Percentiles rank a stretch among this genome's conserved stretches.
phyloP scores from a whole-genome alignment of 148 eudicot genomes.

The Dysphania ambrosioides region DNA sequence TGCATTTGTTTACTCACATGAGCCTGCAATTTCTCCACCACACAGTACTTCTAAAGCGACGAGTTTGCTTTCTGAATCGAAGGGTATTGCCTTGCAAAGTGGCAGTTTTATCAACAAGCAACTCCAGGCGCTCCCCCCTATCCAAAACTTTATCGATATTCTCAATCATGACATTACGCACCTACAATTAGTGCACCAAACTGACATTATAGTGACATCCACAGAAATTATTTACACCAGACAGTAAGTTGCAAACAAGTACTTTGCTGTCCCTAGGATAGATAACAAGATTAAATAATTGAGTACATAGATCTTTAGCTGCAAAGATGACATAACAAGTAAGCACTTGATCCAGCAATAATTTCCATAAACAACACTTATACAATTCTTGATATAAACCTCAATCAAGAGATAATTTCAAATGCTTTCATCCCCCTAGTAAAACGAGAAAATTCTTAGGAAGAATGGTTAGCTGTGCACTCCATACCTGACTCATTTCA shows the following conservation, averaged over 20 bases:
- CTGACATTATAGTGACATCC: not conserved
- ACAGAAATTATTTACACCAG: not conserved
- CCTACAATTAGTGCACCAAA: slow-evolving; percentile 38
- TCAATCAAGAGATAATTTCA: no score
- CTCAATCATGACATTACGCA: slow-evolving; percentile 92
- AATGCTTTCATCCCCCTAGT: not conserved
- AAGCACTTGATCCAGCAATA: not conserved
- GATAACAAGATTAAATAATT: not conserved
- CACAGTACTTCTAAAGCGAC: slow-evolving; percentile 76
- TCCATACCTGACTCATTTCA: slow-evolving; percentile 96
- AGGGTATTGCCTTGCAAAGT: slow-evolving; percentile 82
- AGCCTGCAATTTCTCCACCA: slow-evolving; percentile 99
- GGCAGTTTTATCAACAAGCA: slow-evolving; percentile 86
- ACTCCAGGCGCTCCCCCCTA: slow-evolving; percentile 91
- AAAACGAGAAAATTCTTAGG: no score
- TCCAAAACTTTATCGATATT: slow-evolving; percentile 96
- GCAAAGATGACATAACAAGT: not conserved
- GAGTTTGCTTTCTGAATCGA: slow-evolving; percentile 91
- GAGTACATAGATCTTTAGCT: not conserved
- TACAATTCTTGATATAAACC: no score
- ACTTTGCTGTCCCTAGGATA: not conserved
- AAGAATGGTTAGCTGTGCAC: not conserved
- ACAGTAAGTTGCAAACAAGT: not conserved
- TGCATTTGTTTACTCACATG: slow-evolving; percentile 55
- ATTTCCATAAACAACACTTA: not conserved